Evolutionary conservation across 2,329 filamentous ascomycete species (phyloP), one percentile per base, ranked within the genome.

Genomic region (Talaromyces sp.): DNA sequence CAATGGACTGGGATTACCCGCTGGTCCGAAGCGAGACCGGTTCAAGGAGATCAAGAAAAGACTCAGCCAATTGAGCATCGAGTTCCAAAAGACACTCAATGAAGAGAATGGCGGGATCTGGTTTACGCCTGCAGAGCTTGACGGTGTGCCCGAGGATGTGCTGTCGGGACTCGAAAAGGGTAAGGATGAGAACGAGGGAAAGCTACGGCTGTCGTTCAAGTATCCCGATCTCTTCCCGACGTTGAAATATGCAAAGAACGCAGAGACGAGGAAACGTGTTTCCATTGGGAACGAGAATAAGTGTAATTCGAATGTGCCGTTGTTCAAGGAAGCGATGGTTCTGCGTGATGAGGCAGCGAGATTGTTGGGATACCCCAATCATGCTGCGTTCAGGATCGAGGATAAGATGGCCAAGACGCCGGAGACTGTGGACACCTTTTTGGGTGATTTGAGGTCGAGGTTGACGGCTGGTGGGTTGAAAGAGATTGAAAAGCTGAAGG

Each of bases 401-500:
- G 81, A 83, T 62, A 82, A 83, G 69, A 84, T 86, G 78, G 80
- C 83, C 9, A 84, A 85, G 72, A 82, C 81, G 3, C 78, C 84
- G 0, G 74, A 81, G 70, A 83, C 80, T 0, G 82, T 85, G 0
- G 73, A 85, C 69, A 80, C 79, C n/a, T 84, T 86, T 64, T 71
- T 84, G 58, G 78, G 79, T 2, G 81, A 82, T 68, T 69, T 84
- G 63, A 77, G 80, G 10, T 70, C 72, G 14, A 73, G 79, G 60
- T 69, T 83, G 65, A 78, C 76, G 31, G 75, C 75, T 31, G 81
- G 81, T n/a, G 82, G 81, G 1, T 69, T 75, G 67, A 74, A 78
- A 60, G 82, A 84, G 70, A 76, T 79, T 37, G 73, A 80, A 62
- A 74, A 72, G 3, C 69, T 85, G 59, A 78, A 80, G 72, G 75